Evolutionary conservation across 2,329 filamentous ascomycete genomes (phyloP), one percentile per base, ranked within the genome.

Genomic region (Aspergillus quadricinctus): DNA sequence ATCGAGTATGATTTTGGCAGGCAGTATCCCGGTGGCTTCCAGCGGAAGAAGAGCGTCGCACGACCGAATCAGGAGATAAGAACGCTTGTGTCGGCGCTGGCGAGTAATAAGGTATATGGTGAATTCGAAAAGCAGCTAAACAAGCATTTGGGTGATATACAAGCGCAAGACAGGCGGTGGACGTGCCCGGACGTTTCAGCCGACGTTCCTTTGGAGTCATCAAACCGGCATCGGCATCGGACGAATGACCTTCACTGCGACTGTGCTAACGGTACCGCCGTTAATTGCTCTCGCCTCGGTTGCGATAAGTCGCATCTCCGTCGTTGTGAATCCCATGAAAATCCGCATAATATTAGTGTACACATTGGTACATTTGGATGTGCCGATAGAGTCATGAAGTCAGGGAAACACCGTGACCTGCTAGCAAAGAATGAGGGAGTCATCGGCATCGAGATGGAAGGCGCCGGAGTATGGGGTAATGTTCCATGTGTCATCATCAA

Each of bases 1-100:
- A 49, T 69, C 9, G 61, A 71, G 43, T 69, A 62, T 48, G 67
- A 72, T 55, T 64, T 67, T 49, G 71, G 70, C 1, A 52, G 59
- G 31, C 63, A 65, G 41, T 67, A 67, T 49, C 55, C 60, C 0
- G 52, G 61, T 9, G 52, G 45, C 9, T 69, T 72, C 35, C 19
- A 59, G 11, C 54, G 52, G 17, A 69, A 67, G 49, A 50, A 57
- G 29, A 53, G 46, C 3, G 9, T 49, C 11, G 43, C 49, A 5
- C 19, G 61, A 21, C 37, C 37, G 14, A 41, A 41, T n/a, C 10
- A 17, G 4, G 37, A 19, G 17, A 41, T 41, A 41, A 41, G 37
- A n/a, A 7, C 37, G 6, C 8, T 41, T 3, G 21, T n/a, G 17
- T 14, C 37, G n/a, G 19, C 6, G 14, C 2, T 41, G 37, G 37